Evolutionary conservation across 345 rosid species (phyloP), one percentile per base, ranked within the genome.

Genomic region (Euphorbia pulcherrima): DNA sequence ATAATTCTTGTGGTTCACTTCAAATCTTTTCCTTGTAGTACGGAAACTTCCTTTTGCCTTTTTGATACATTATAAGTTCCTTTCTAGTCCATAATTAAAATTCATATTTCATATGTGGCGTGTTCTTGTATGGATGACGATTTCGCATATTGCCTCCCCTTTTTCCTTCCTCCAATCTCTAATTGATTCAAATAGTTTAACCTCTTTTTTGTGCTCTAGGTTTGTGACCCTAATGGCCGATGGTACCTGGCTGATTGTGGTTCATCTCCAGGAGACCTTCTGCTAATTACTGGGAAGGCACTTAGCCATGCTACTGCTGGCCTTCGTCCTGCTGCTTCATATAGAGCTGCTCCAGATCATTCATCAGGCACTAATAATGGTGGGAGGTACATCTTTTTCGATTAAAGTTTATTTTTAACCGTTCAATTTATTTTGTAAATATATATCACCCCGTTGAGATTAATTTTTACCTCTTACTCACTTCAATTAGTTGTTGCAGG

Each of bases 221-320:
- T 94, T 57, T 89, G 96, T 80, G 99, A 94, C 69, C 96, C 96
- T 69, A 88, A 90, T 72, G 95, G 97, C 68, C 96, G 82, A 44
- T 94, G 99, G 99, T 94, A 87, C 87, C 70, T 85, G 64, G 99
- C 97, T 82, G 99, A 89, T 83, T 81, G 73, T 71, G 87, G 88
- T 52, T 84, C 81, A 62, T 79, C 87, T 68, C 79, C 92, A 28
- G 91, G 88, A 40, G 95, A 90, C 83, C 81, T 94, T 44, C 79
- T 94, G 78, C 83, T 94, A 72, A 80, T 94, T 67, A 92, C 96
- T 13, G 98, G 97, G 72, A 92, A 86, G 87, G 93, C 96, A 26
- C 96, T 92, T 68, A 87, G 93, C 77, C 96, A 90, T 81, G 83
- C 86, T 51, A 94, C 99, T 51, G 99, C 97, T 69, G 97, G 97